Conservation (phyloP, 192 early-diverging fungal species). For the Backusella macrospora region DNA sequence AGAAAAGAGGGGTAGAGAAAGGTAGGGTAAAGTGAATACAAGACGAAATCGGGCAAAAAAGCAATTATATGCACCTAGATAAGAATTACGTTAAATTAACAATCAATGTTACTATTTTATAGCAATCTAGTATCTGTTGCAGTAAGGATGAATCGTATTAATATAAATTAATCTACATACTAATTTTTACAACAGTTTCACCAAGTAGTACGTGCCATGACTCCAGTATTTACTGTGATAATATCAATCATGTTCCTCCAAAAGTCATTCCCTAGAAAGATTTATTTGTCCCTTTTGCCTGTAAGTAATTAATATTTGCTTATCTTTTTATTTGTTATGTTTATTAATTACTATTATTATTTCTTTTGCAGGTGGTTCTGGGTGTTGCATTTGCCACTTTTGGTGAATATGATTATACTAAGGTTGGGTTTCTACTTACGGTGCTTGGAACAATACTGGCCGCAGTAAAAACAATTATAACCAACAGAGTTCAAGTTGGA, state of each 20-base stretch:
- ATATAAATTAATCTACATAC: neutral
- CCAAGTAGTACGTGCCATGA: slow-evolving; percentile 71
- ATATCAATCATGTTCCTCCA: slow-evolving; percentile 47
- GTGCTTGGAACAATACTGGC: slow-evolving; percentile 67
- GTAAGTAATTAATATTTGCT: slow-evolving; percentile 35
- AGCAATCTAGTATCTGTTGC: slow-evolving; percentile 25
- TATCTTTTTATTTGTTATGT: neutral
- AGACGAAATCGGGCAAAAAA: slow-evolving; percentile 3
- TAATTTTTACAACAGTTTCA: slow-evolving; percentile 51
- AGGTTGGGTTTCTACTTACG: slow-evolving; percentile 65
- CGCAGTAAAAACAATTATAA: slow-evolving; percentile 70
- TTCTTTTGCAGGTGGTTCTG: slow-evolving; percentile 47
- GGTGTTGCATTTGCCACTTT: slow-evolving; percentile 74
- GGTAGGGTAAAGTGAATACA: neutral
- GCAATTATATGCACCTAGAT: slow-evolving; percentile 11
- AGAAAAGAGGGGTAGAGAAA: slow-evolving; percentile 2
- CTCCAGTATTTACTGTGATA: slow-evolving; percentile 64
- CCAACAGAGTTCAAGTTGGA: slow-evolving; percentile 69
- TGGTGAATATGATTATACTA: slow-evolving; percentile 64
- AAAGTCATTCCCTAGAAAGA: slow-evolving; percentile 40
- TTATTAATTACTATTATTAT: neutral
- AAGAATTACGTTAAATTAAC: slow-evolving; percentile 11
- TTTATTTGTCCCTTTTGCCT: slow-evolving; percentile 49
- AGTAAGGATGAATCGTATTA: slow-evolving; percentile 9
- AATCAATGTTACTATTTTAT: neutral